Percentiles rank a stretch among this genome's conserved stretches.
phyloP scores from a whole-genome alignment of 352 stramenopile genomes.

The Phytophthora pisi region DNA sequence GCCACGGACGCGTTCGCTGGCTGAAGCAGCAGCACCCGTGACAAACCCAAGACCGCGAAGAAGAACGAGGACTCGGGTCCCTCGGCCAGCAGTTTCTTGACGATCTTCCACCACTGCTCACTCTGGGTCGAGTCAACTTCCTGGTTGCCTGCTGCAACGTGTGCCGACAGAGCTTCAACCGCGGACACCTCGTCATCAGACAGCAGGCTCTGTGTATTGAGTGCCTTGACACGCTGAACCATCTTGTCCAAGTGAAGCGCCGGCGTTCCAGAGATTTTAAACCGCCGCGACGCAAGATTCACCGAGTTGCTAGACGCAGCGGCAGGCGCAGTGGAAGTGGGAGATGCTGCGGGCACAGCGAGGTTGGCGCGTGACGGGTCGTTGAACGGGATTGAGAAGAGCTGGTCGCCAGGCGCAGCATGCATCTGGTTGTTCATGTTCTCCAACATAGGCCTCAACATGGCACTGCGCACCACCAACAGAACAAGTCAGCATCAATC shows the following conservation, averaged over 20 bases:
- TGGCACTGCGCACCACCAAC: slow-evolving; percentile 45
- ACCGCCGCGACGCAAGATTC: slow-evolving; percentile 45
- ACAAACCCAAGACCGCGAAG: slow-evolving; percentile 62
- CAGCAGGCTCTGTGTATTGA: slow-evolving; percentile 43
- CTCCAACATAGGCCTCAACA: slow-evolving; percentile 82
- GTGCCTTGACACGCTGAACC: slow-evolving; percentile 41
- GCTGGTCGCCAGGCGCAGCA: slow-evolving; percentile 43
- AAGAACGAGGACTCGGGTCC: slow-evolving; percentile 44
- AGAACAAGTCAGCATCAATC: slow-evolving; percentile 8
- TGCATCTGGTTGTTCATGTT: slow-evolving; percentile 87
- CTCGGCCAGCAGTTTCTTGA: slow-evolving; percentile 51
- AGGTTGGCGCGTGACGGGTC: slow-evolving; percentile 47
- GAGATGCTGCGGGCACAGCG: slow-evolving; percentile 6
- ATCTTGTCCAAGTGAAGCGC: slow-evolving; percentile 59
- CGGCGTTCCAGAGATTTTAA: slow-evolving; percentile 61
- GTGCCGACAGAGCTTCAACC: slow-evolving; percentile 34
- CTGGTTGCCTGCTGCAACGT: slow-evolving; percentile 32
- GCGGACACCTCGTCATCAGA: slow-evolving; percentile 34
- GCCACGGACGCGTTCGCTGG: slow-evolving; percentile 27
- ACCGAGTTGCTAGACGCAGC: slow-evolving; percentile 1
- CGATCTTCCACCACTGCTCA: slow-evolving; percentile 47
- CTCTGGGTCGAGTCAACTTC: slow-evolving; percentile 18
- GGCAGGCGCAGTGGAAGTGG: not conserved
- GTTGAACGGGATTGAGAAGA: slow-evolving; percentile 79
- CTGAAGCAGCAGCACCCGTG: slow-evolving; percentile 66